These are phyloP conservation scores for Microsporum canis DNA, from an alignment of 2,329 filamentous ascomycete species.

Conservation along the genomic window DNA sequence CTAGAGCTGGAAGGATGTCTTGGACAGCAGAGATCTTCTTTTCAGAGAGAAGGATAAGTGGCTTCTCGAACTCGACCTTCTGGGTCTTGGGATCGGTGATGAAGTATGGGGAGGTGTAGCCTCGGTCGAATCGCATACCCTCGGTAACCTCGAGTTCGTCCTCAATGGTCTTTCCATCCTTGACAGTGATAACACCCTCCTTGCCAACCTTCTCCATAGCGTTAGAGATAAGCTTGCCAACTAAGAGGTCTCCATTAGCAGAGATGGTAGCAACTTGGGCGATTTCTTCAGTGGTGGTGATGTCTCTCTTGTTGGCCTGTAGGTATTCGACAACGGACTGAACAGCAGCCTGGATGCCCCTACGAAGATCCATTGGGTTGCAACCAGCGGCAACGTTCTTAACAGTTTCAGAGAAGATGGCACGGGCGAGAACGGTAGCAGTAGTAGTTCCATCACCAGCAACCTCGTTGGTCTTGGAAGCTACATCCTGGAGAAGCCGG, in stretches of 20 bases:
- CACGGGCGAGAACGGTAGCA: conserved; percentile 88
- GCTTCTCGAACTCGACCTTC: conserved; percentile 99
- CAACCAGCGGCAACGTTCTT: conserved; percentile 99
- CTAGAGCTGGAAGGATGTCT: conserved; percentile 95
- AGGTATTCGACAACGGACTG: conserved; percentile 90
- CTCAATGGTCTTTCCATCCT: conserved; percentile 97
- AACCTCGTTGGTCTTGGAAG: conserved; percentile 97
- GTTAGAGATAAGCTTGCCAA: conserved; percentile 89
- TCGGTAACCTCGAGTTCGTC: conserved; percentile 98
- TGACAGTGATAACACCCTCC: conserved; percentile 99
- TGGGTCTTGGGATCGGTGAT: conserved; percentile 98
- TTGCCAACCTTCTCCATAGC: conserved; percentile 99
- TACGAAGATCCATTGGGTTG: conserved; percentile 98
- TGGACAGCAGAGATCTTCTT: conserved; percentile 99
- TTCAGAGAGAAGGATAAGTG: conserved; percentile 93
- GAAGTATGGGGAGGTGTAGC: conserved; percentile 98
- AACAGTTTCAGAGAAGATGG: conserved; percentile 99
- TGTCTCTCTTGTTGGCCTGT: conserved; percentile 91
- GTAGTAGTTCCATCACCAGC: conserved; percentile 98
- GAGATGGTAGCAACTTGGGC: conserved; percentile 97
- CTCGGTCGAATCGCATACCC: conserved; percentile 99
- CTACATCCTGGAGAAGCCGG: conserved; percentile 91
- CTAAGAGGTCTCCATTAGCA: conserved; percentile 91
- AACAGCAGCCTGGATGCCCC: conserved; percentile 93
- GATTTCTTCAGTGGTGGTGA: conserved; percentile 94